Evolutionary conservation across 2,329 filamentous ascomycete genomes (phyloP), one percentile per base, ranked within the genome.

Genomic region (Colletotrichum salicis): DNA sequence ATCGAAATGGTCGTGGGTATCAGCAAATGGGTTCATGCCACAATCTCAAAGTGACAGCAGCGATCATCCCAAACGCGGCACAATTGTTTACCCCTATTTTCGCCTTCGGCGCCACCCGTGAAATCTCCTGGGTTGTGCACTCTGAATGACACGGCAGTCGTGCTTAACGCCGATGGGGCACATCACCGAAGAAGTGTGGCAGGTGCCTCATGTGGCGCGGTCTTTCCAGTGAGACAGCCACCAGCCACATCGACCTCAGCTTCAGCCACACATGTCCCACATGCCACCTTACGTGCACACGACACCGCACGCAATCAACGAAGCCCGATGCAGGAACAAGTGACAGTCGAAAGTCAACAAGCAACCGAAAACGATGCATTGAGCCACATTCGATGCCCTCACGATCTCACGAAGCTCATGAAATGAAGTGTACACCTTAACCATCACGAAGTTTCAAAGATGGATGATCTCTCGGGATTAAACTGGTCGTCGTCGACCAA

Each of bases 401-500:
- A 75, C 58, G 73, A 74, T 37, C 64, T 74, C 55, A 73, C 70
- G 66, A 73, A 67, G 33, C 60, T 62, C 35, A 73, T 74, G 73
- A 72, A 45, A 64, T 67, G 67, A 72, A 37, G 19, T 62, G 70
- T 66, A 55, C 22, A 66, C 58, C 52, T 48, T 52, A 33, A 61
- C 29, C 12, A 31, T 45, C 15, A 51, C 59, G 73, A 64, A 55
- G 27, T 52, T 48, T 57, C 41, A 65, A 83, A 78, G 68, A 92
- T 92, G 90, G 88, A 91, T 76, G 89, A 92, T 81, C 86, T 91
- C 60, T 86, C 87, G 59, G 86, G 87, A 74, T 84, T 91, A 76
- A 87, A 88, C 80, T 92, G 89, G 89, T 88, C 87, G 62, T 77
- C 83, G 60, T 77, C 80, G 71, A 76, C 78, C 75, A 79, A 72